Base-by-base conservation (phyloP, 495 filamentous ascomycete species). In the Talaromyces proteolyticus region DNA sequence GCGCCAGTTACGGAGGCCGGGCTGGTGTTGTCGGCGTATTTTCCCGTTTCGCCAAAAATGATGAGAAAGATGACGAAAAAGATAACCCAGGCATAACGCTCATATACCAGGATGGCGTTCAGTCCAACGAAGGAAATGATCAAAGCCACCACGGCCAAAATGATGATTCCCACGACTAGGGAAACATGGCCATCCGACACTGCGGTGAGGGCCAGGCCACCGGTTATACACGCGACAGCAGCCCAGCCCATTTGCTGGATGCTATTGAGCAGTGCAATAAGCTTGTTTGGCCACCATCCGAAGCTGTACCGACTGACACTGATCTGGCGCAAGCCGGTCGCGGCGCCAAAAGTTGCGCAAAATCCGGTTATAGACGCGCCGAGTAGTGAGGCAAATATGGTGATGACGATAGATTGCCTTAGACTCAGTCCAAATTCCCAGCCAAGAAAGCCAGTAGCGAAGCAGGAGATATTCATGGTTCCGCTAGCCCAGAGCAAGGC, bases 51-150 rank as follows among this genome's bases (percentile, higher is more conserved):
- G 6, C 73, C 78, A 40, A 74, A 74, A 47, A 84, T 75, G 57
- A 82, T 67, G 52, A 82, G 60, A 63, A 82, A 82, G 43, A 84
- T 73, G 51, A 76, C 55, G 55, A 80, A 70, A 57, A 76, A 76
- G 19, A 77, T 51, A 16, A 77, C 56, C 81, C 81, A 85, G 14
- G 81, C 78, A 47, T 72, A 85, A 39, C 77, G 73, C 65, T 84
- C 81, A 51, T 80, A 85, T 10, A 72, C 53, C 56, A 85, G 73
- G 24, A 86, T 71, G 1, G 76, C 68, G 3, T 67, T 67, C 47
- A 79, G 75, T 20, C 82, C 82, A 57, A 80, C 75, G 56, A 84
- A 79, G 10, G 76, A 77, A 52, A 85, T 72, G 38, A 79, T 47
- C 26, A 84, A 68, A 41, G 72, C 64, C 36, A 85, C 53, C 25